Evolutionary conservation across 225 moss, liverwort and hornwort genomes (phyloP), one percentile per base, ranked within the genome.

Genomic region (Bryum argenteum): DNA sequence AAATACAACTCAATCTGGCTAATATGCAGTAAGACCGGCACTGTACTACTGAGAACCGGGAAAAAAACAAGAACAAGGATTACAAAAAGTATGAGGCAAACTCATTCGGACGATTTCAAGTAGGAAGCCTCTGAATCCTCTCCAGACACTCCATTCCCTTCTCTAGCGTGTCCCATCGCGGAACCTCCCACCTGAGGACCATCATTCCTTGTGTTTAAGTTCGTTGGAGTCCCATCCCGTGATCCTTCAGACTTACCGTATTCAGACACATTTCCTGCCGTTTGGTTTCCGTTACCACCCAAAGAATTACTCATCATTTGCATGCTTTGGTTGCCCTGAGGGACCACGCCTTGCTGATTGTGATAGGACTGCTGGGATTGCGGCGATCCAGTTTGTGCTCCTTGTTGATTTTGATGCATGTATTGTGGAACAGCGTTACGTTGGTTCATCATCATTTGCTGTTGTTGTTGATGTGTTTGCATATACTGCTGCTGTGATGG

Each of bases 361-460:
- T 87, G 83, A 16, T 87, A 83, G 1, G 86, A 54, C 54, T 78
- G 80, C 70, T 83, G 86, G 18, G 83, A 78, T 69, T 86, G 86
- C 57, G 82, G 80, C 10, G 82, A 75, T 48, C 69, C 61, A 17
- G 61, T 71, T 63, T 77, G 80, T 17, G 86, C 70, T 11, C 78
- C 86, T 73, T 78, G 82, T 61, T 82, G 86, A 52, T 33, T 75
- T 69, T 83, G 86, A 38, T 87, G 86, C 73, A 83, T 78, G 67
- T 83, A 87, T 66, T 83, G 86, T 8, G 86, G 80, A 28, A 87
- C 80, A 17, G 72, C 58, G 54, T 59, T 83, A 48, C 83, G 78
- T 72, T 87, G 86, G 45, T 78, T 80, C 83, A 78, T 75, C 80
- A 83, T 83, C 86, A 83, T 78, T 52, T 82, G 82, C 20, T 82